Percentiles rank a stretch among this genome's conserved stretches.
These are phyloP conservation scores for Penicillium goetzii DNA, from an alignment of 495 filamentous ascomycete genomes.

Conservation along the genomic window DNA sequence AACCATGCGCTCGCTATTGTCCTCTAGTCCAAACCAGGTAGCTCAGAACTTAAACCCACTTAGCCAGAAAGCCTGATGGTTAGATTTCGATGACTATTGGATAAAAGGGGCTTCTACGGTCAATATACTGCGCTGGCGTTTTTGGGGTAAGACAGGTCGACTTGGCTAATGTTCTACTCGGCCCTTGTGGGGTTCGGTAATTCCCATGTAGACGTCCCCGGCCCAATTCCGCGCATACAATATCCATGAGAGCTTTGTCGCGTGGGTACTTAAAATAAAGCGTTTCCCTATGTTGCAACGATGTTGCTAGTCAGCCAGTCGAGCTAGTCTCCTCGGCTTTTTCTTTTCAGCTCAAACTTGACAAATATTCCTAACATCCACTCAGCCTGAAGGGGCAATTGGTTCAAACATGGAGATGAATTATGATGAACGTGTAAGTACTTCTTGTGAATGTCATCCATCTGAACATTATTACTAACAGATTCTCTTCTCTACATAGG, in stretches of 20 bases:
- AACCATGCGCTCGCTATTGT: not conserved
- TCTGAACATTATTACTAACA: conserved; percentile 12
- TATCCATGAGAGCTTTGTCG: conserved; percentile 5
- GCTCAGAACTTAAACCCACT: not conserved
- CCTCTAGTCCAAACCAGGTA: not conserved
- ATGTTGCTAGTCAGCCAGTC: not conserved
- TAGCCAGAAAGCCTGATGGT: not conserved
- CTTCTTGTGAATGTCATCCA: too few species aligned
- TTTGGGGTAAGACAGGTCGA: not conserved
- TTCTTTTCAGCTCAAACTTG: not conserved
- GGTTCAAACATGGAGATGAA: conserved; percentile 45
- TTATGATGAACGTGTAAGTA: conserved; percentile 40
- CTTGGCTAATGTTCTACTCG: not conserved
- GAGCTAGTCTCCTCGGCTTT: conserved; percentile 1
- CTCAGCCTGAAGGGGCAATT: not conserved
- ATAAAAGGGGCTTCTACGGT: not conserved
- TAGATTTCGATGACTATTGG: not conserved
- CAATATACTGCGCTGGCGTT: not conserved
- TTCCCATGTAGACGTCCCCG: conserved; percentile 11
- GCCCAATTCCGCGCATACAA: conserved; percentile 17
- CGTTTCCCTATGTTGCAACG: not conserved
- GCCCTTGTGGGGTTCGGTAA: conserved; percentile 16
- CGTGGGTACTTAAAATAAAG: conserved; percentile 9
- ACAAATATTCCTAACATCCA: not conserved
- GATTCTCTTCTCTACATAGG: conserved; percentile 12